Conservation (phyloP, 176 grass and related monocot genomes). For the Paspalum notatum region DNA sequence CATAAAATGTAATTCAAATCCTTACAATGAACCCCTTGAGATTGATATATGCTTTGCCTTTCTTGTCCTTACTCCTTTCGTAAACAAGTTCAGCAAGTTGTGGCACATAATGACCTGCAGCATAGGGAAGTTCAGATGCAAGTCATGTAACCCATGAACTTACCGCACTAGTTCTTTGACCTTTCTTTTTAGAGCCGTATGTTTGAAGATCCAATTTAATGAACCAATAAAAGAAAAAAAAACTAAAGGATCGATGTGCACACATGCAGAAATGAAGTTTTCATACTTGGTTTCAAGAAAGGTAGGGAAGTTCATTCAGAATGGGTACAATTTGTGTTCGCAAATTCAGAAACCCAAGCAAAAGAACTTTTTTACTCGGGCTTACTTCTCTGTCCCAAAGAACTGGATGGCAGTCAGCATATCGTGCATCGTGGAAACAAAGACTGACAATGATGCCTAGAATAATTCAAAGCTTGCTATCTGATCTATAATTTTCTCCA, state of each 20-base stretch:
- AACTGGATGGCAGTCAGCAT: background rate
- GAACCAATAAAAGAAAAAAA: background rate
- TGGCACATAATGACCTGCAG: slow-evolving; percentile 86
- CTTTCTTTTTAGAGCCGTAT: background rate
- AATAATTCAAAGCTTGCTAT: background rate
- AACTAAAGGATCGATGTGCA: background rate
- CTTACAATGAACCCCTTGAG: slow-evolving; percentile 89
- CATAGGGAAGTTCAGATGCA: slow-evolving; percentile 13
- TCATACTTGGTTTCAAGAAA: background rate
- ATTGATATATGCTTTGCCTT: slow-evolving; percentile 54
- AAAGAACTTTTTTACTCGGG: background rate
- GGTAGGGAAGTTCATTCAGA: background rate
- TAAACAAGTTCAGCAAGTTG: slow-evolving; percentile 78
- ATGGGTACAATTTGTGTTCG: background rate
- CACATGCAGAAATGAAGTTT: background rate
- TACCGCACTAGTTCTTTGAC: background rate
- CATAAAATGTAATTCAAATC: slow-evolving; percentile 3
- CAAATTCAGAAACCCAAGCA: background rate
- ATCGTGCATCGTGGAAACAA: background rate
- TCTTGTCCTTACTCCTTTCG: slow-evolving; percentile 58
- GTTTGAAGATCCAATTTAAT: background rate
- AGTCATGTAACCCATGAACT: slow-evolving; percentile 15
- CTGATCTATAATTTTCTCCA: background rate
- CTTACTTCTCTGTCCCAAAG: background rate
- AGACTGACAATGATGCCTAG: background rate